Percentiles rank a stretch among this genome's conserved stretches.
These are phyloP conservation scores for Taphrina flavorubra DNA, from an alignment of 1,139 yeast genomes.

Conservation along the genomic window DNA sequence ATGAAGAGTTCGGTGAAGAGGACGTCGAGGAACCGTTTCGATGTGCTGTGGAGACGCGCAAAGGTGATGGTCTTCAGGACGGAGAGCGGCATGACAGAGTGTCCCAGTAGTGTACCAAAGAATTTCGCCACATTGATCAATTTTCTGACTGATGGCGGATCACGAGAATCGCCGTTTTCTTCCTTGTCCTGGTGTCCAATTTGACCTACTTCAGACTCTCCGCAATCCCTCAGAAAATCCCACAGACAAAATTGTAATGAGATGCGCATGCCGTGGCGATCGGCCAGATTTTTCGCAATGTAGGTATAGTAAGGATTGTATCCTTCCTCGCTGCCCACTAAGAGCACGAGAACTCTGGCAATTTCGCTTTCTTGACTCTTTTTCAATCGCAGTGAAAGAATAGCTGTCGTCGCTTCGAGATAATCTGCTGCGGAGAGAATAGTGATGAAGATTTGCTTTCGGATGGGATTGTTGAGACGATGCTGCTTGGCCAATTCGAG, in stretches of 20 bases:
- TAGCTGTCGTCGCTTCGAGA: slow-evolving; percentile 79
- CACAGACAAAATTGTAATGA: slow-evolving; percentile 87
- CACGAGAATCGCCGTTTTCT: slow-evolving; percentile 51
- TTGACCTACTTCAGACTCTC: slow-evolving; percentile 50
- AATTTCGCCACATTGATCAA: slow-evolving; percentile 77
- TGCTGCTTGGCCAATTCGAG: slow-evolving; percentile 80
- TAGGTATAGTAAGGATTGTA: slow-evolving; percentile 92
- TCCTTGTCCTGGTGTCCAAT: slow-evolving; percentile 56
- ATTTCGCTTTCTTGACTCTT: slow-evolving; percentile 86
- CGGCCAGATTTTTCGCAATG: slow-evolving; percentile 71
- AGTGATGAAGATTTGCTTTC: slow-evolving; percentile 90
- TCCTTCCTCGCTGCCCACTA: slow-evolving; percentile 79
- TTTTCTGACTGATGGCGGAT: slow-evolving; percentile 55
- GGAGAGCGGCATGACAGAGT: slow-evolving; percentile 56
- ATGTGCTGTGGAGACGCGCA: slow-evolving; percentile 69
- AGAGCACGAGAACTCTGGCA: slow-evolving; percentile 81
- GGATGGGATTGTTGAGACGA: slow-evolving; percentile 92
- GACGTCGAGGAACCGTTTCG: slow-evolving; percentile 72
- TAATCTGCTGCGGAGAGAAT: slow-evolving; percentile 82
- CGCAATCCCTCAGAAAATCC: slow-evolving; percentile 82
- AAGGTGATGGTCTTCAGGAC: slow-evolving; percentile 56
- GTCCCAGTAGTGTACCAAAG: slow-evolving; percentile 49
- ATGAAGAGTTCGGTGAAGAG: slow-evolving; percentile 72
- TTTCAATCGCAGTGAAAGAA: slow-evolving; percentile 79
- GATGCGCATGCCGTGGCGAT: slow-evolving; percentile 72